Conservation (phyloP, 1,139 yeast genomes). For the Wickerhamomyces sp. region DNA sequence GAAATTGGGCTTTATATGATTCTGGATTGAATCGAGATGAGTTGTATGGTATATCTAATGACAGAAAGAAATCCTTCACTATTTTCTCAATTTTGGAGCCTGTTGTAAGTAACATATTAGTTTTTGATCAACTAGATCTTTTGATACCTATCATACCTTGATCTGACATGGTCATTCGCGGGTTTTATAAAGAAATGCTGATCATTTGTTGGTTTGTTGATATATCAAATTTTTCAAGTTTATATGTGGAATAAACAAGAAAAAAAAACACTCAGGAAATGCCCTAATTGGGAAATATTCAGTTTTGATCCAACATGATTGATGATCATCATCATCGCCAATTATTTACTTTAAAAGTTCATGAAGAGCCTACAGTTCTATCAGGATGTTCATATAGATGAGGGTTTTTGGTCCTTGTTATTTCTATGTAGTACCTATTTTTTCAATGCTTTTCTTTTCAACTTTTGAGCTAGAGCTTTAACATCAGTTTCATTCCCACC, state of each 20-base stretch:
- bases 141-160: conserved; percentile 12
- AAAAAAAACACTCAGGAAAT: too few species aligned
- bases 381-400: too few species aligned
- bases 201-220: too few species aligned
- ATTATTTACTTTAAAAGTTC: too few species aligned
- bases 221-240: neutral
- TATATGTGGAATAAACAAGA: neutral
- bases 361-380: too few species aligned
- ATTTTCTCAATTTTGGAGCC: conserved; percentile 20
- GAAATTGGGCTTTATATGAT: conserved; percentile 42
- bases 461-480: conserved; percentile 33
- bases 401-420: neutral
- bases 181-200: too few species aligned
- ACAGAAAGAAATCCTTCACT: conserved; percentile 26
- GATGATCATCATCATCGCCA: too few species aligned
- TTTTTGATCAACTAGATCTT: too few species aligned
- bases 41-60: conserved; percentile 31
- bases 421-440: conserved; percentile 3
- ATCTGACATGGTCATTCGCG: neutral
- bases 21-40: conserved; percentile 35
- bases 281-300: neutral
- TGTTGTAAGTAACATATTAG: neutral
- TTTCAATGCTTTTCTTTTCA: conserved; percentile 30
- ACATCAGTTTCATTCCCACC: conserved; percentile 15
- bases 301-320: neutral